Evolutionary conservation across 176 grass and related monocot species (phyloP).

Genomic region (Zea luxurians): DNA sequence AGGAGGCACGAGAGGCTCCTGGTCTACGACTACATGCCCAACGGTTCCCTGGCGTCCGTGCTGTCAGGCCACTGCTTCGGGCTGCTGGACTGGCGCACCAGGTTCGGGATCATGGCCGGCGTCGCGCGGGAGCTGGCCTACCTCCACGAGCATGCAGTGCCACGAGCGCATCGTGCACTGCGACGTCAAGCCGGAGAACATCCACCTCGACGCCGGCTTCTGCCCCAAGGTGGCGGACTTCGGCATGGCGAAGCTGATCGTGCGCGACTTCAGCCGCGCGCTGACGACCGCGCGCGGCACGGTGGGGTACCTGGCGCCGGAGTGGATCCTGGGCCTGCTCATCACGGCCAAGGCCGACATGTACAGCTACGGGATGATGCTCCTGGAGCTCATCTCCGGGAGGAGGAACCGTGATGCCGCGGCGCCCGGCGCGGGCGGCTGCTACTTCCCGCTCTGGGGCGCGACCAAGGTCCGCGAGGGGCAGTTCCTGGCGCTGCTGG

Average conservation of each 20-base stretch:
- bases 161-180: too few relatives aligned
- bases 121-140: slow-evolving; percentile 43
- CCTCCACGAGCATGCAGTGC: slow-evolving; percentile 54
- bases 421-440: not conserved
- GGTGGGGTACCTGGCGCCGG: slow-evolving; percentile 53
- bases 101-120: slow-evolving; percentile 44
- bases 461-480: slow-evolving; percentile 36
- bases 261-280: slow-evolving; percentile 38
- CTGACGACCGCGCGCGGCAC: slow-evolving; percentile 55
- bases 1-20: slow-evolving; percentile 35
- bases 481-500: slow-evolving; percentile 31
- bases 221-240: slow-evolving; percentile 52
- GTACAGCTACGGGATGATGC: too few relatives aligned
- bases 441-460: slow-evolving; percentile 51
- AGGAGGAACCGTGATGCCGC: slow-evolving; percentile 47
- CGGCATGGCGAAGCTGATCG: slow-evolving; percentile 56
- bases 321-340: slow-evolving; percentile 51
- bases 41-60: slow-evolving; percentile 36
- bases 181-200: slow-evolving; percentile 62
- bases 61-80: slow-evolving; percentile 25
- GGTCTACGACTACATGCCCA: too few relatives aligned
- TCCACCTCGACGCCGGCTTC: slow-evolving; percentile 38
- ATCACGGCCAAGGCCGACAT: slow-evolving; percentile 49
- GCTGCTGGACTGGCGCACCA: slow-evolving; percentile 38
- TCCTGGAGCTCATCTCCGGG: slow-evolving; percentile 53